Base-by-base conservation (phyloP, 2,329 filamentous ascomycete genomes). In the Sclerotinia minor region DNA sequence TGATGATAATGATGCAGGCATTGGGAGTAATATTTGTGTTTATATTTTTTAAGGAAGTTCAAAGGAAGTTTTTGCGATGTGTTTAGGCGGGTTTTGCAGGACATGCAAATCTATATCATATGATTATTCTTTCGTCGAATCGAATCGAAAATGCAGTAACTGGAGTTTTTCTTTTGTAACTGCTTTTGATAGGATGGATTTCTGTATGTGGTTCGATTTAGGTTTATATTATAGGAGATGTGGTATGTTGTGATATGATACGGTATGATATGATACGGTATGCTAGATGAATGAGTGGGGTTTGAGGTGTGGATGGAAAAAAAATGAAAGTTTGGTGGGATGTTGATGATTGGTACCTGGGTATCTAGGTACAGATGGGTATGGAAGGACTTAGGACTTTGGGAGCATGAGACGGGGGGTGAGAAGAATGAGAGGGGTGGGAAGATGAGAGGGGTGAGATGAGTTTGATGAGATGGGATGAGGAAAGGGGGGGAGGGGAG, bases 1-100 rank as follows among this genome's bases (percentile, higher is more conserved):
- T 61, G n/a, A 61, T 26, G 29, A 35, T 61, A 61, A 61, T 49
- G 45, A 61, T 61, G 44, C 45, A 35, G 45, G 58, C 32, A 61
- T 2, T 61, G 21, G 58, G 44, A 35, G 21, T 61, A 49, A 38
- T 50, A 5, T 35, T 38, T 50, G 58, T 50, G 58, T 61, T 61
- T 8, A 50, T 61, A 61, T 61, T 13, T 61, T 49, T 38, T n/a
- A 38, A 55, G 21, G 53, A 35, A 38, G 11, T 55, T 55, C 35
- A 1, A 3, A 38, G 58, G 13, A 50, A 50, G 29, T 61, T 47
- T 38, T 55, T 38, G 52, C 52, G 6, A 54, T 35, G 52, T 8
- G 58, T 35, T 60, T 13, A 29, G 2, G 21, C 29, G 29, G 17
- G 15, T 24, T 61, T 61, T 49, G 41, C 29, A 29, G 32, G 45